Evolutionary conservation across 768 basidiomycete species (phyloP).

Genomic region (Pisolithus albus): DNA sequence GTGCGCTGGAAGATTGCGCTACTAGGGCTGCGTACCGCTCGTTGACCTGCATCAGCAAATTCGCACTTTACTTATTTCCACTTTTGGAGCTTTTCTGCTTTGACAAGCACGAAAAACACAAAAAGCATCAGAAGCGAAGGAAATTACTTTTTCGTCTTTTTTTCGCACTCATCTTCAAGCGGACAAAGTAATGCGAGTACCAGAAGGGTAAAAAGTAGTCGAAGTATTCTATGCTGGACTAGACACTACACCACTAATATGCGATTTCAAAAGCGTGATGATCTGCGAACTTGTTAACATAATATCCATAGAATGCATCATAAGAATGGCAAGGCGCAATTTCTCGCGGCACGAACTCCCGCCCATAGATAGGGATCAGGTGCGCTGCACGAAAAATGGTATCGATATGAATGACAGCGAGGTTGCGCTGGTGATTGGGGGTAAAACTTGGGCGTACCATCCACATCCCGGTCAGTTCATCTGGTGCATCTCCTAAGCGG

Average conservation of each 20-base stretch:
- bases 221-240: no score
- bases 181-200: no score
- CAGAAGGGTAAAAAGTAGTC: no score
- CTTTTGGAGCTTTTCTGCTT: no score
- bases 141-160: no score
- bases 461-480: slow-evolving; percentile 19
- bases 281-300: slow-evolving; percentile 12
- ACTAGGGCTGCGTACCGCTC: no score
- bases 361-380: not conserved
- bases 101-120: no score
- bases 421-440: not conserved
- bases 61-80: no score
- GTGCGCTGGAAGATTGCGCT: no score
- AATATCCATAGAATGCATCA: slow-evolving; percentile 4
- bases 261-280: slow-evolving; percentile 8
- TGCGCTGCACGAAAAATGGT: slow-evolving; percentile 3
- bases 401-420: slow-evolving; percentile 18
- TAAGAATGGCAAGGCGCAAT: slow-evolving; percentile 2
- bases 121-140: no score
- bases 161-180: no score
- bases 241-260: not conserved
- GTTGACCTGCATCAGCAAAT: no score
- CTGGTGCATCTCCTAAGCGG: slow-evolving; percentile 5
- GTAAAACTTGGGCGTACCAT: slow-evolving; percentile 7
- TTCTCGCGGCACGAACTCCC: not conserved